These are phyloP conservation scores for Monosporascus cannonballus DNA, from an alignment of 2,329 filamentous ascomycete genomes.

Conservation along the genomic window DNA sequence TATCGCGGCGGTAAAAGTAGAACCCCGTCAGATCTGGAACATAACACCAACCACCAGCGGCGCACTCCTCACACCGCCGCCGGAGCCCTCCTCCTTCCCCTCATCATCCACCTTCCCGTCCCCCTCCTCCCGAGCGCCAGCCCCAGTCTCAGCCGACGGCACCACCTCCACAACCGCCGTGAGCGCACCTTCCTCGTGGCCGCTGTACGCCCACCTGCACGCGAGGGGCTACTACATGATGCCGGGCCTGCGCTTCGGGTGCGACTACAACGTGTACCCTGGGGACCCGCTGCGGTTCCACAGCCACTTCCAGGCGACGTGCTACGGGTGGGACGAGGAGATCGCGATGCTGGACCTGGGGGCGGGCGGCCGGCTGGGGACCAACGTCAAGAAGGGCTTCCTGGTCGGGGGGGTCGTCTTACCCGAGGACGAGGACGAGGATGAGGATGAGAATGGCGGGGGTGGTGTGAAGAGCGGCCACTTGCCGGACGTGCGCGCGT, in stretches of 20 bases:
- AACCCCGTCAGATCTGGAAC: constrained; percentile 11
- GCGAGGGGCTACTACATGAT: constrained; percentile 77
- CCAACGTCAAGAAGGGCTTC: constrained; percentile 93
- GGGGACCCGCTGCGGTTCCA: constrained; percentile 93
- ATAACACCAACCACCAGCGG: constrained; percentile 35
- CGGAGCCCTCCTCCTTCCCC: neutral
- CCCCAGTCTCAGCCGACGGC: neutral
- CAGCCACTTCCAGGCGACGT: constrained; percentile 85
- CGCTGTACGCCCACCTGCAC: constrained; percentile 77
- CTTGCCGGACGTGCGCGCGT: constrained; percentile 52
- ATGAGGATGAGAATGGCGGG: neutral
- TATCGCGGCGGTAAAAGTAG: constrained; percentile 1
- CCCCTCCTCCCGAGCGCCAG: neutral
- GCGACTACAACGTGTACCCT: constrained; percentile 90
- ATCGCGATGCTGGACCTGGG: constrained; percentile 81
- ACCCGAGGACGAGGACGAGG: constrained; percentile 16
- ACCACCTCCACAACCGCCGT: constrained; percentile 9
- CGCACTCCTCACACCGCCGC: constrained; percentile 19
- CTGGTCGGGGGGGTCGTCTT: constrained; percentile 67
- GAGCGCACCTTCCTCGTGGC: constrained; percentile 50
- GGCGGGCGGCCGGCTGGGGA: constrained; percentile 79
- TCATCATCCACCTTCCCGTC: constrained; percentile 1
- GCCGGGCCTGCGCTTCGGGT: constrained; percentile 89
- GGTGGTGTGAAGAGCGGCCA: constrained; percentile 18
- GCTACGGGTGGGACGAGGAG: constrained; percentile 80